These are phyloP conservation scores for Hygrocybe coccinea DNA, from an alignment of 768 basidiomycete species.

Conservation along the genomic window DNA sequence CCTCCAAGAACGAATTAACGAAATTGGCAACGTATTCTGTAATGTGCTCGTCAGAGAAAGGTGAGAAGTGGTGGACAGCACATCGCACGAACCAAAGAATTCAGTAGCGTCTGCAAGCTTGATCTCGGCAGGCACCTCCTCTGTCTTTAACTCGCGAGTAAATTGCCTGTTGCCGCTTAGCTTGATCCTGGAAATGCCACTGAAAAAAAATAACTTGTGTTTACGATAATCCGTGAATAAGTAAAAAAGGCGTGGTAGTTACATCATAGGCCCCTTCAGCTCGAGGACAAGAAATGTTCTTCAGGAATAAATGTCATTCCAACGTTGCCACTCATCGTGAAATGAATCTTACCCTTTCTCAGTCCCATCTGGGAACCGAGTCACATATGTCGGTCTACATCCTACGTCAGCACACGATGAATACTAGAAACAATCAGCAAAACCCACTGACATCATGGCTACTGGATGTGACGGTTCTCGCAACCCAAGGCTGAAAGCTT, in stretches of 20 bases:
- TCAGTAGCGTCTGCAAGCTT: not conserved
- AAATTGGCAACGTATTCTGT: not conserved
- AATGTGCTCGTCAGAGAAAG: not conserved
- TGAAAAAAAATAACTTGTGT: not conserved
- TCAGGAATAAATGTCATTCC: not conserved
- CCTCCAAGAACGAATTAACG: not conserved
- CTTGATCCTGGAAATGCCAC: not conserved
- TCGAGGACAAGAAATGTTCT: not conserved
- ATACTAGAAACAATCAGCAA: not conserved
- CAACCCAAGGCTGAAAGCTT: not conserved
- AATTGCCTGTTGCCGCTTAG: not conserved
- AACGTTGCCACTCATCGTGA: not conserved
- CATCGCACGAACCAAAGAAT: not conserved
- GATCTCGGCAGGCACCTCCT: not conserved
- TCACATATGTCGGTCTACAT: not conserved
- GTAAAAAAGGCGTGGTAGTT: not conserved
- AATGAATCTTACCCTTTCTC: not conserved
- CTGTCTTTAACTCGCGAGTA: not conserved
- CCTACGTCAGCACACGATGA: not conserved
- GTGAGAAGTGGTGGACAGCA: not conserved
- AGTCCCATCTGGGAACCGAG: conserved; percentile 1
- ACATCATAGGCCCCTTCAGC: not conserved
- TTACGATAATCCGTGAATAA: not conserved
- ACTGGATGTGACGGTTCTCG: not conserved
- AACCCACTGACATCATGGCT: not conserved